Conservation (phyloP, 2,329 filamentous ascomycete species). For the Neofusicoccum parvum region DNA sequence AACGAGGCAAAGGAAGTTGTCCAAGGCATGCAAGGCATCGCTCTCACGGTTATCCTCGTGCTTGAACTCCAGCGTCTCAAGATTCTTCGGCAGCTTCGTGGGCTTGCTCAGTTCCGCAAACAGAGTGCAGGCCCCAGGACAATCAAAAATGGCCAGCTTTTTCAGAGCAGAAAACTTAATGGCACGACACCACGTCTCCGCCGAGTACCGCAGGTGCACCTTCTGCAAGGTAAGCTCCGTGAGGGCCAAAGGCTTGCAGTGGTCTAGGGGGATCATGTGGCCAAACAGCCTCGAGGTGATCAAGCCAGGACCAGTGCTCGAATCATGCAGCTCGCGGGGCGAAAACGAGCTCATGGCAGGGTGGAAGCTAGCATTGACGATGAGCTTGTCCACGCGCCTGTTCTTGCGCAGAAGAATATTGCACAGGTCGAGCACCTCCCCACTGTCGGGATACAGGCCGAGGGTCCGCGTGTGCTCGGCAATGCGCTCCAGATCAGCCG, state of each 20-base stretch:
- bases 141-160: constrained; percentile 47
- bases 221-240: constrained; percentile 49
- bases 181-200: constrained; percentile 51
- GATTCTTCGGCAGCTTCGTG: constrained; percentile 45
- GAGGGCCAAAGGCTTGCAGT: constrained; percentile 47
- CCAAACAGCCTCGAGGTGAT: constrained; percentile 50
- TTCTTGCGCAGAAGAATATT: constrained; percentile 47
- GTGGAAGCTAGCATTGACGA: constrained; percentile 50
- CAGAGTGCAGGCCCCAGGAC: constrained; percentile 49
- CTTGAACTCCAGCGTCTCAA: constrained; percentile 50
- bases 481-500: constrained; percentile 41
- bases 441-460: constrained; percentile 50
- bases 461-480: constrained; percentile 48
- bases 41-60: constrained; percentile 52
- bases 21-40: constrained; percentile 49
- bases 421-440: constrained; percentile 48
- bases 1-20: constrained; percentile 51
- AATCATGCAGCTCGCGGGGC: constrained; percentile 49
- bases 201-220: constrained; percentile 50
- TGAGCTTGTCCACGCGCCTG: constrained; percentile 48
- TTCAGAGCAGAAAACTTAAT: constrained; percentile 49
- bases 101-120: constrained; percentile 52
- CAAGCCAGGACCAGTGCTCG: constrained; percentile 49
- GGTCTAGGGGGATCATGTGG: constrained; percentile 51
- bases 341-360: constrained; percentile 38